Conservation (phyloP, 1,139 yeast species). For the Taphrina deformans region DNA sequence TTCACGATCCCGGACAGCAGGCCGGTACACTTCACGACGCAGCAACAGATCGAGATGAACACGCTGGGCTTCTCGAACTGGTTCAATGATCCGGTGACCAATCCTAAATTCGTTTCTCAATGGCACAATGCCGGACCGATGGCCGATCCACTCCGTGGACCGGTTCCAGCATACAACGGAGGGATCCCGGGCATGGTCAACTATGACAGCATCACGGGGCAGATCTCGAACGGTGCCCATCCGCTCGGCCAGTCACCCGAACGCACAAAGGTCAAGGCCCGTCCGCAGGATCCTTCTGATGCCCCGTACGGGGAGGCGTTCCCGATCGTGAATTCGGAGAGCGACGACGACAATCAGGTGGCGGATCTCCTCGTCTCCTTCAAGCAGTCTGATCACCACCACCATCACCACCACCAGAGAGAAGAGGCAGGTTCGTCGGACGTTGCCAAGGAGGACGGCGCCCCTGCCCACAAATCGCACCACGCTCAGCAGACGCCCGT, state of each 20-base stretch:
- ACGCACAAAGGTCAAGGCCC: not conserved
- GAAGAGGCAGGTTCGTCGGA: not conserved
- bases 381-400: not conserved
- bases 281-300: not conserved
- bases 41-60: conserved; percentile 19
- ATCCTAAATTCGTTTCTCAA: not conserved
- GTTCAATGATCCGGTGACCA: conserved; percentile 18
- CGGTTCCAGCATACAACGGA: not conserved
- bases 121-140: not conserved
- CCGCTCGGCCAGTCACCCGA: not conserved
- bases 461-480: not conserved
- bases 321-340: conserved; percentile 7
- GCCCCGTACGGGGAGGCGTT: conserved; percentile 15
- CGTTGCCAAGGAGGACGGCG: not conserved
- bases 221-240: not conserved
- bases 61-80: conserved; percentile 15
- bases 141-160: not conserved
- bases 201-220: not conserved
- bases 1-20: conserved; percentile 14
- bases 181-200: not conserved
- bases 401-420: not conserved
- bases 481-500: not conserved
- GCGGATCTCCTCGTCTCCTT: conserved; percentile 6
- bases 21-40: not conserved
- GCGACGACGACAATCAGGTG: not conserved